Evolutionary conservation across 2,329 filamentous ascomycete species (phyloP).

Genomic region (Exophiala sp.): DNA sequence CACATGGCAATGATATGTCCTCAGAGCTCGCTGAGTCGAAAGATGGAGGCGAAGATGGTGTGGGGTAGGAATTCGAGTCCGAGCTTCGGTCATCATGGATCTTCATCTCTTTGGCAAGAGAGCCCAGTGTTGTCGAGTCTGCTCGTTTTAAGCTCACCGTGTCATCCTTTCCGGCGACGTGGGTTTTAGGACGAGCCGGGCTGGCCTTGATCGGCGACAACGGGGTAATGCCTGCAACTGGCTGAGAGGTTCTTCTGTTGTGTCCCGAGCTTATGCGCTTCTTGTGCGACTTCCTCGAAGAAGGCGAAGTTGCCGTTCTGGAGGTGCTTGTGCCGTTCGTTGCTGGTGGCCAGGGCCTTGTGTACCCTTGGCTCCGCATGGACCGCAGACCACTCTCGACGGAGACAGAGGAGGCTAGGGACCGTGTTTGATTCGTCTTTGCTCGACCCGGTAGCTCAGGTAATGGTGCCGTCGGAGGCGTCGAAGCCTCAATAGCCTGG

Average conservation of each 20-base stretch:
- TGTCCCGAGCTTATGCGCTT: constrained; percentile 17
- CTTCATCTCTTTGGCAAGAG: constrained; percentile 15
- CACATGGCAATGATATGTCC: background rate
- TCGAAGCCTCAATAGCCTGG: constrained; percentile 25
- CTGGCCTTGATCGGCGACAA: constrained; percentile 23
- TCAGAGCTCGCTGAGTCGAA: constrained; percentile 14
- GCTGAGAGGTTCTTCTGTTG: constrained; percentile 16
- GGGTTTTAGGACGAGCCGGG: constrained; percentile 4
- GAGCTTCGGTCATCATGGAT: constrained; percentile 13
- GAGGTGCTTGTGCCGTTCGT: constrained; percentile 6
- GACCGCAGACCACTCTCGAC: constrained; percentile 19
- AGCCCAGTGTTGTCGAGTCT: constrained; percentile 27
- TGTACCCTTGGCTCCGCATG: constrained; percentile 7
- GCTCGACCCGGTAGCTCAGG: constrained; percentile 3
- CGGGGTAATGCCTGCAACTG: constrained; percentile 10
- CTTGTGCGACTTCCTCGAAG: constrained; percentile 3
- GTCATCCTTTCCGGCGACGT: background rate
- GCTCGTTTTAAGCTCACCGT: constrained; percentile 24
- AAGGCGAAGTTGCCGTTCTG: constrained; percentile 10
- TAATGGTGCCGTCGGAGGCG: constrained; percentile 11
- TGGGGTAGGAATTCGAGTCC: background rate
- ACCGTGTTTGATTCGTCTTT: constrained; percentile 19
- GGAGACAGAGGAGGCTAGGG: constrained; percentile 15
- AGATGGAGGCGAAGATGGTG: constrained; percentile 6
- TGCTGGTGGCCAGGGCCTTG: constrained; percentile 22